These are phyloP conservation scores for Metschnikowia similis DNA, from an alignment of 805 yeast genomes.

Conservation along the genomic window DNA sequence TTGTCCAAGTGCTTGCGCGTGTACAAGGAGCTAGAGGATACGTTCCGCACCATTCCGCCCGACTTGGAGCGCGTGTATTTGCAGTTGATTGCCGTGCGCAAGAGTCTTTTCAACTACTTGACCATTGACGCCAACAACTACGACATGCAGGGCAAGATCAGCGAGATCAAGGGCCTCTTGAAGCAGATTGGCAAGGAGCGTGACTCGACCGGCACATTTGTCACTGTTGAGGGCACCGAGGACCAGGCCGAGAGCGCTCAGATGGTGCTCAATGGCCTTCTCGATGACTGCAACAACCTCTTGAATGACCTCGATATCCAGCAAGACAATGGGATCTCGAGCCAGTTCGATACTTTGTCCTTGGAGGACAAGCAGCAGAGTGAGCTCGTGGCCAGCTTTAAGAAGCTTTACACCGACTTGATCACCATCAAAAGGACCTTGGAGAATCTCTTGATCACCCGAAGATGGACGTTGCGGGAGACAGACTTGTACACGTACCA, in stretches of 20 bases:
- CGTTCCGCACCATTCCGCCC: conserved; percentile 40
- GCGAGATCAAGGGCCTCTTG: conserved; percentile 21
- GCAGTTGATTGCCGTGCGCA: conserved; percentile 58
- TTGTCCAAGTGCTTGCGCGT: conserved; percentile 57
- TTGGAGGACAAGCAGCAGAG: conserved; percentile 41
- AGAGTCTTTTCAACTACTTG: conserved; percentile 42
- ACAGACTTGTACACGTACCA: conserved; percentile 89
- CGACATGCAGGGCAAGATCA: conserved; percentile 13
- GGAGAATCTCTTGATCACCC: conserved; percentile 80
- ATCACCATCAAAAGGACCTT: conserved; percentile 64
- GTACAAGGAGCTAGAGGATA: conserved; percentile 51
- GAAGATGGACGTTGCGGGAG: conserved; percentile 96
- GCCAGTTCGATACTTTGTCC: conserved; percentile 21
- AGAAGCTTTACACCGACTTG: conserved; percentile 60
- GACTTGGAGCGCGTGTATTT: conserved; percentile 47
- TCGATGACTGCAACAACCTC: conserved; percentile 79
- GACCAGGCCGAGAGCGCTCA: conserved; percentile 26
- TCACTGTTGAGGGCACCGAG: conserved; percentile 18
- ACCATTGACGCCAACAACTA: conserved; percentile 17
- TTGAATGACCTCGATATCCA: conserved; percentile 61
- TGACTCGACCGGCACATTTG: conserved; percentile 54
- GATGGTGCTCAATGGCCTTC: conserved; percentile 61
- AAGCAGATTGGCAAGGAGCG: conserved; percentile 35
- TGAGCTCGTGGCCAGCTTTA: conserved; percentile 19
- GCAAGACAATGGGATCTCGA: conserved; percentile 23